phyloP scores from a whole-genome alignment of 179 eudicot genomes.

The Camellia oleifera region DNA sequence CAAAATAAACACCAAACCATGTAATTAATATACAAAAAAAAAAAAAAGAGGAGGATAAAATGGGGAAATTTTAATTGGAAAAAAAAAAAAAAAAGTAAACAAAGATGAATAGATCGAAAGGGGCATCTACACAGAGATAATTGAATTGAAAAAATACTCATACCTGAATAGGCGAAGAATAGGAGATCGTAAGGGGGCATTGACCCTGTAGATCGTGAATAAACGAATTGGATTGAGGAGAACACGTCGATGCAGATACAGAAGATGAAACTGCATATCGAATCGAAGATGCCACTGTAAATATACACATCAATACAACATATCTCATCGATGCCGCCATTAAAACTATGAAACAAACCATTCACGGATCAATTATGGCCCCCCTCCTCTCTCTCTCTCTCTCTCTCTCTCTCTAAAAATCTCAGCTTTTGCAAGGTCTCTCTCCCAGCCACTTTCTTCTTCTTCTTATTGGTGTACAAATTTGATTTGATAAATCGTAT shows the following conservation, averaged over 20 bases:
- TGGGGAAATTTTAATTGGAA: too few relatives aligned
- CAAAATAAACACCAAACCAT: neutral
- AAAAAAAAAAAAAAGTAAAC: neutral
- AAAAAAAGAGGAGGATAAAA: neutral
- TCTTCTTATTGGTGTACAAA: neutral
- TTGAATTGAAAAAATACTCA: neutral
- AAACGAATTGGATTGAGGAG: slow-evolving; percentile 6
- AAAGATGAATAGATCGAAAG: too few relatives aligned
- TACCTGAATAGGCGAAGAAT: slow-evolving; percentile 16
- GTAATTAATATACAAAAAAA: neutral
- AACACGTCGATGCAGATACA: neutral
- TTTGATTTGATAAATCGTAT: neutral
- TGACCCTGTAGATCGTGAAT: slow-evolving; percentile 22
- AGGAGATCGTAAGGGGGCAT: slow-evolving; percentile 10
- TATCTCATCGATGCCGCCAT: slow-evolving; percentile 6
- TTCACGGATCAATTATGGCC: neutral
- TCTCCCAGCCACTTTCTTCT: neutral
- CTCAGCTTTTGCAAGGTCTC: neutral
- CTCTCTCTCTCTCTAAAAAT: neutral
- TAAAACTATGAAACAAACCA: neutral
- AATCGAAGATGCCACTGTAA: slow-evolving; percentile 6
- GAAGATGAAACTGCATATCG: slow-evolving; percentile 1
- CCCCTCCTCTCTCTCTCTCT: neutral
- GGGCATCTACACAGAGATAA: too few relatives aligned
- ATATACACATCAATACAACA: neutral